Conservation (phyloP, 225 moss, liverwort and hornwort species). For the Anthoceros angustus region DNA sequence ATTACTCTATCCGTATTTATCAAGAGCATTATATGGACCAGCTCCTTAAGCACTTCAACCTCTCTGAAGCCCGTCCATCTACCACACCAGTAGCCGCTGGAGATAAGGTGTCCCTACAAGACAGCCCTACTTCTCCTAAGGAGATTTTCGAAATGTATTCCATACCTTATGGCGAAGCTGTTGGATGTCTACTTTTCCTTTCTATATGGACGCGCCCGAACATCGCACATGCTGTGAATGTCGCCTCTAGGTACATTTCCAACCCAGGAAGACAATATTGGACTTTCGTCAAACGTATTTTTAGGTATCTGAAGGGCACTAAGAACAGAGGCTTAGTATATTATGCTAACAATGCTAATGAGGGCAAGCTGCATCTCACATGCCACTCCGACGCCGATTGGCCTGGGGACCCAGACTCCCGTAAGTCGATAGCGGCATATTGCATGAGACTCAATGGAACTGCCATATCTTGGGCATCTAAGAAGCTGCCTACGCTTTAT, state of each 20-base stretch:
- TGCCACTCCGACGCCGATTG: background rate
- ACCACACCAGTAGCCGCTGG: background rate
- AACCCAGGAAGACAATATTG: background rate
- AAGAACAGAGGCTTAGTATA: background rate
- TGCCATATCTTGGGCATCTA: background rate
- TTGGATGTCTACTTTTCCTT: background rate
- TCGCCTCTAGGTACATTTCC: background rate
- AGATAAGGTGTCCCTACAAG: background rate
- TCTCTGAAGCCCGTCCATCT: background rate
- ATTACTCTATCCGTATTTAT: background rate
- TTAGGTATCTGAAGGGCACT: background rate
- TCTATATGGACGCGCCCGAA: background rate
- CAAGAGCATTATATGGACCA: background rate
- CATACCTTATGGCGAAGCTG: conserved; percentile 4
- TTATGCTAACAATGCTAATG: too few relatives aligned
- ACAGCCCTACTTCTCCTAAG: background rate
- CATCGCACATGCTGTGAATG: background rate
- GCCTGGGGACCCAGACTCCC: background rate
- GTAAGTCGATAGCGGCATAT: background rate
- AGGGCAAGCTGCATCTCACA: background rate
- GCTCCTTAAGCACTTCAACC: background rate
- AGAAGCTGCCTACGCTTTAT: too few relatives aligned
- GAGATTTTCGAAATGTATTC: background rate
- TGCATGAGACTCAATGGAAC: background rate
- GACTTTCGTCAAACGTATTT: background rate